Evolutionary conservation across 1,139 yeast species (phyloP), one percentile per base, ranked within the genome.

Genomic region (Candida mesenterica): DNA sequence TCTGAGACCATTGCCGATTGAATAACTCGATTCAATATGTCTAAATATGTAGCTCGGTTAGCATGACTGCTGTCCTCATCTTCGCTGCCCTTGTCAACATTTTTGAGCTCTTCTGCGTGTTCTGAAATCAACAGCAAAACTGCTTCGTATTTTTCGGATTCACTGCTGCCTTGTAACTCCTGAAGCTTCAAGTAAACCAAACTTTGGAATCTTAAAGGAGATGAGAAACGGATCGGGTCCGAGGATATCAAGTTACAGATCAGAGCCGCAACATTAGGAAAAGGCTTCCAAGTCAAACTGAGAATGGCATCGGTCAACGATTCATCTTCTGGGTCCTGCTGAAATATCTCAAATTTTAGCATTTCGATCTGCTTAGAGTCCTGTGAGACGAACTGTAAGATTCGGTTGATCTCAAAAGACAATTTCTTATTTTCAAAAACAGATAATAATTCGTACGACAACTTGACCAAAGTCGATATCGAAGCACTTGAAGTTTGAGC

Each of bases 291-390:
- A 13, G 53, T 24, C 6, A 46, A 24, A 3, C 36, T 24, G 20
- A 62, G 42, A 4, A 60, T 24, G 0, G 40, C 28, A 13, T 61
- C 60, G 1, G 44, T 50, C 14, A 61, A 33, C 0, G 53, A 28
- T 32, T 61, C 67, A 33, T 61, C 64, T 3, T 48, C 60, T 5
- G 52, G 39, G 33, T 50, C 42, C 33, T 55, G 60, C 23, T 33
- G 40, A 25, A 56, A 52, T 1, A 62, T 24, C 12, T 40, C 53
- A 6, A 43, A 41, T 24, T 46, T 44, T 3, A 59, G 39, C 6
- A 40, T 40, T 10, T 44, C 38, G 13, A 27, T 23, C n/a, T 43
- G 34, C 12, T 34, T 22, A 3, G 43, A 33, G 10, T 38, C 33
- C 14, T 26, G 30, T 7, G 24, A 22, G 19, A 34, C 23, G 15